Conservation (phyloP, 805 yeast species). For the Candida ortonii region DNA sequence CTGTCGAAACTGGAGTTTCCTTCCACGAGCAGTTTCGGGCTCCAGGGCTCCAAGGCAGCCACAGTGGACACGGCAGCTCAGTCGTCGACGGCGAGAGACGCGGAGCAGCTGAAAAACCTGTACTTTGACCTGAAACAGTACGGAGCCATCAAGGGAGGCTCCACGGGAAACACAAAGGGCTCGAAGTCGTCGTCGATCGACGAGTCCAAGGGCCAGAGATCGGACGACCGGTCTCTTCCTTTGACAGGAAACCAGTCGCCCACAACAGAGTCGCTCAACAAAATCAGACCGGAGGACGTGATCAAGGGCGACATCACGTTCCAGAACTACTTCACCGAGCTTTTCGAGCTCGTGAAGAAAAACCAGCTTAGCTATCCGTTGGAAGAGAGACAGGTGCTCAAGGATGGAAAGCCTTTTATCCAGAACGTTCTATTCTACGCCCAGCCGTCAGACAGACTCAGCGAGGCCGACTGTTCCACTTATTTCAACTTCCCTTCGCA, state of each 20-base stretch:
- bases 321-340: slow-evolving; percentile 32
- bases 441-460: slow-evolving; percentile 25
- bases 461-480: slow-evolving; percentile 26
- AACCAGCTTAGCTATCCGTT: slow-evolving; percentile 33
- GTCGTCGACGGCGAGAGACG: slow-evolving; percentile 19
- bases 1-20: slow-evolving; percentile 10
- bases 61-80: not conserved
- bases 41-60: slow-evolving; percentile 8
- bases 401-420: slow-evolving; percentile 34
- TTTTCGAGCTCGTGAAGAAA: slow-evolving; percentile 29
- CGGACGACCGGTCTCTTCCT: slow-evolving; percentile 31
- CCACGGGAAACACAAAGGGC: slow-evolving; percentile 29
- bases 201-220: slow-evolving; percentile 24
- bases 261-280: slow-evolving; percentile 27
- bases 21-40: slow-evolving; percentile 6
- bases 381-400: slow-evolving; percentile 28
- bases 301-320: slow-evolving; percentile 33
- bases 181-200: slow-evolving; percentile 20
- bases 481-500: slow-evolving; percentile 31
- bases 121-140: slow-evolving; percentile 22
- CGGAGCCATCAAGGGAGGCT: slow-evolving; percentile 25
- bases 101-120: slow-evolving; percentile 23
- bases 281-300: slow-evolving; percentile 29
- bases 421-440: slow-evolving; percentile 31
- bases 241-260: slow-evolving; percentile 26